phyloP scores from a whole-genome alignment of 352 stramenopile genomes.

The Globisporangium okanoganense region DNA sequence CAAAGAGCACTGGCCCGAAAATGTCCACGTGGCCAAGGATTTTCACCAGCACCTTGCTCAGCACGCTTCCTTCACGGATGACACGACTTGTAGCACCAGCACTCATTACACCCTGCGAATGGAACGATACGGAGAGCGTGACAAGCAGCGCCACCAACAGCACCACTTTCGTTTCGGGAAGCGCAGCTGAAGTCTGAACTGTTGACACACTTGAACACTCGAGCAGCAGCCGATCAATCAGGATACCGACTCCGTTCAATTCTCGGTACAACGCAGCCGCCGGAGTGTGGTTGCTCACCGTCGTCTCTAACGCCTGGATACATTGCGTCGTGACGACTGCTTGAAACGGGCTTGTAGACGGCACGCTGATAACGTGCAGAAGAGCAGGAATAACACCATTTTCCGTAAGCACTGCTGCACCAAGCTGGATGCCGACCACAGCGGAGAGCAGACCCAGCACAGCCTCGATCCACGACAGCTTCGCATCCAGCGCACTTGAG shows the following conservation, averaged over 20 bases:
- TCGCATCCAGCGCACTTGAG: slow-evolving; percentile 35
- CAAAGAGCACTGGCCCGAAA: slow-evolving; percentile 93
- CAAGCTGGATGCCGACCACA: slow-evolving; percentile 75
- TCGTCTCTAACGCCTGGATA: slow-evolving; percentile 78
- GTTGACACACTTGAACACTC: slow-evolving; percentile 41
- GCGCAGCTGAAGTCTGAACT: background rate
- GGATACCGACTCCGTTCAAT: slow-evolving; percentile 80
- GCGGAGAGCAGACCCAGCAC: slow-evolving; percentile 68
- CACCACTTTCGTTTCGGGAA: slow-evolving; percentile 58
- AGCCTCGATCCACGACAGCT: slow-evolving; percentile 76
- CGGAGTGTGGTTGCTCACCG: slow-evolving; percentile 65
- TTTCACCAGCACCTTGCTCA: slow-evolving; percentile 87
- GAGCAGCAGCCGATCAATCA: slow-evolving; percentile 70
- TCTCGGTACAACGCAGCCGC: slow-evolving; percentile 76
- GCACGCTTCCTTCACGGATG: slow-evolving; percentile 82
- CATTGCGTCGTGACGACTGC: slow-evolving; percentile 73
- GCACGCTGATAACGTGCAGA: slow-evolving; percentile 69
- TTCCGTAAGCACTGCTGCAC: slow-evolving; percentile 74
- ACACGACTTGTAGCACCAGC: slow-evolving; percentile 78
- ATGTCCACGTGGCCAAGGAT: slow-evolving; percentile 88
- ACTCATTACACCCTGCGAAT: slow-evolving; percentile 87
- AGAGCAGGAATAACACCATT: slow-evolving; percentile 80
- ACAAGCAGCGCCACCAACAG: slow-evolving; percentile 67
- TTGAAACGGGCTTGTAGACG: slow-evolving; percentile 54
- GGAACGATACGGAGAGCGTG: slow-evolving; percentile 82